phyloP scores from a whole-genome alignment of 345 rosid species.

The Geranium brycei region DNA sequence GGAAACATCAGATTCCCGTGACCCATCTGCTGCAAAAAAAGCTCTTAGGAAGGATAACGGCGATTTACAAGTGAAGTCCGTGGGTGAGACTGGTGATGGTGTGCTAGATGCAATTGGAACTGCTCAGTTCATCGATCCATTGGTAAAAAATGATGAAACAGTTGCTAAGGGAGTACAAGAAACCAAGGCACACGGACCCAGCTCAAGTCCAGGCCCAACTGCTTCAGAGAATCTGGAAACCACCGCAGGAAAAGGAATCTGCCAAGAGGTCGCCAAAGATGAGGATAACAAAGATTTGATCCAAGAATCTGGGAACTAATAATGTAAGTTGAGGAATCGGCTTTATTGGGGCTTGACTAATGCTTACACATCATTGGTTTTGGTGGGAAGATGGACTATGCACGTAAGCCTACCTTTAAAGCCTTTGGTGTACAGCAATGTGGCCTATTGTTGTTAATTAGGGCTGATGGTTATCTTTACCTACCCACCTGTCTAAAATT shows the following conservation, averaged over 20 bases:
- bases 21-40: slow-evolving; percentile 19
- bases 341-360: neutral
- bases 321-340: neutral
- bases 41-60: slow-evolving; percentile 27
- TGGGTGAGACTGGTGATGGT: neutral
- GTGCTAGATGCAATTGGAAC: neutral
- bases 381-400: neutral
- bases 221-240: neutral
- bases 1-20: slow-evolving; percentile 41
- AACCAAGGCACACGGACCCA: no score
- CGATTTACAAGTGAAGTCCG: slow-evolving; percentile 6
- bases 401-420: neutral
- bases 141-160: no score
- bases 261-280: neutral
- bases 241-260: neutral
- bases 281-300: neutral
- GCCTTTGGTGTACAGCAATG: neutral
- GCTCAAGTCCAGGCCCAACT: neutral
- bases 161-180: no score
- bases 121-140: neutral
- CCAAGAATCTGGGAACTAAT: neutral
- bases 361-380: neutral
- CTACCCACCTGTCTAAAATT: neutral
- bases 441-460: neutral
- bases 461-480: neutral